Evolutionary conservation across 2,329 filamentous ascomycete genomes (phyloP), one percentile per base, ranked within the genome.

Genomic region (Clarireedia sp.): DNA sequence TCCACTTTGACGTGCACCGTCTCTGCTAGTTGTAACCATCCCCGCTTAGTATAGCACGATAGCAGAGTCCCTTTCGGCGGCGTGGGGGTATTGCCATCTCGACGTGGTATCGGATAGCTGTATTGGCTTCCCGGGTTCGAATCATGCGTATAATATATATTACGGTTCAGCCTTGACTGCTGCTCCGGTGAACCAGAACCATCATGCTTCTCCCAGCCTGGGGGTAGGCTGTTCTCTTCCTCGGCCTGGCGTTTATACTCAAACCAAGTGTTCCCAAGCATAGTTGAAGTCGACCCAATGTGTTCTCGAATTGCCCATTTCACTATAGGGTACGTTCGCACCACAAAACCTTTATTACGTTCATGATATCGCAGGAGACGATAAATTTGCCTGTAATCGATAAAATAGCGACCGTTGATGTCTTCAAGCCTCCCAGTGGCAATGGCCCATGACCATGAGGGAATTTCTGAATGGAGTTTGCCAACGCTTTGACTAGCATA

Each of bases 371-470:
- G 8, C 29, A 33, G 8, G 10, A 3, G 9, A 33, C 3, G 2
- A 8, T 6, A 24, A 4, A 5, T 6, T 24, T 3, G 24, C 24
- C 3, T 24, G 24, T 24, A 14, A 3, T 33, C 29, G 10, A 14
- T 12, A 12, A 4, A 33, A 33, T 33, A 12, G 12, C 10, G 3
- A 33, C 10, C 2, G 10, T 1, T 33, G 3, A 33, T 33, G 3
- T 4, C 2, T 1, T 14, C 10, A 33, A 14, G 29, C 9, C 10
- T 12, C 9, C 10, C 29, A 33, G 9, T 12, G 29, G 3, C 9
- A 12, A 1, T 14, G 2, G 51, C 37, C 56, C 56, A 58, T 4
- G 56, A 58, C 52, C 56, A 58, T 24, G 52, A 48, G 12, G 56
- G 56, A 5, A 56, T 43, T 19, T 21, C 9, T 10, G 12, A 1